These are phyloP conservation scores for Zygoascus bituminiphila DNA, from an alignment of 805 yeast species.

Conservation along the genomic window DNA sequence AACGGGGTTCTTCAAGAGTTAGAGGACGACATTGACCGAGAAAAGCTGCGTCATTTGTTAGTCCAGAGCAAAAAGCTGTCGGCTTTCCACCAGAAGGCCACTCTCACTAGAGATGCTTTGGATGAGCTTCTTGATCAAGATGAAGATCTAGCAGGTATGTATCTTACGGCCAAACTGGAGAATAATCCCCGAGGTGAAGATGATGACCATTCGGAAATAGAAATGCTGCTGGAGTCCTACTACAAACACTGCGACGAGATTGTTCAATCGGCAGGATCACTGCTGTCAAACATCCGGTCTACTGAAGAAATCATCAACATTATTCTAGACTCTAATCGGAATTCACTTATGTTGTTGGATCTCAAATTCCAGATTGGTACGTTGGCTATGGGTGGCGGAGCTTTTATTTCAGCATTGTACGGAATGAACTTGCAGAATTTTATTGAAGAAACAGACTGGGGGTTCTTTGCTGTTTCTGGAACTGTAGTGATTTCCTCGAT, in stretches of 20 bases:
- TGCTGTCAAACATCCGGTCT: conserved; percentile 74
- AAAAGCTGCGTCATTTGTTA: conserved; percentile 65
- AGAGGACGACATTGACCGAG: conserved; percentile 75
- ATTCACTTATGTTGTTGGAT: conserved; percentile 83
- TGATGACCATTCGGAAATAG: conserved; percentile 71
- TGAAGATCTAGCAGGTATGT: conserved; percentile 75
- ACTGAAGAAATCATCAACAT: conserved; percentile 95
- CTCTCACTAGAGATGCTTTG: conserved; percentile 70
- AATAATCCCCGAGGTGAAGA: conserved; percentile 36
- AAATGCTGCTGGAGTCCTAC: conserved; percentile 82
- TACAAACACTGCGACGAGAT: conserved; percentile 88
- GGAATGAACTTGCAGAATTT: conserved; percentile 96
- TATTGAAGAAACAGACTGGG: conserved; percentile 72
- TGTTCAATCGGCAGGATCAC: conserved; percentile 77
- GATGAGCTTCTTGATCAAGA: conserved; percentile 84
- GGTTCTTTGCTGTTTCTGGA: conserved; percentile 48
- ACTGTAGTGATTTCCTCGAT: conserved; percentile 38
- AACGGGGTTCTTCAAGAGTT: conserved; percentile 65
- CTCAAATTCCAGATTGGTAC: conserved; percentile 76
- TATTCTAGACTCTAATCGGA: conserved; percentile 86
- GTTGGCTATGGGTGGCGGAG: conserved; percentile 69
- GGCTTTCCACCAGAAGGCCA: conserved; percentile 76
- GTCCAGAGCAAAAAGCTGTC: conserved; percentile 79
- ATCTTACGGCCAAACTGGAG: conserved; percentile 53
- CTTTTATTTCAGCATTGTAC: conserved; percentile 77